Base-by-base conservation (phyloP, 257 asterid genomes). In the Schizonepeta tenuifolia region DNA sequence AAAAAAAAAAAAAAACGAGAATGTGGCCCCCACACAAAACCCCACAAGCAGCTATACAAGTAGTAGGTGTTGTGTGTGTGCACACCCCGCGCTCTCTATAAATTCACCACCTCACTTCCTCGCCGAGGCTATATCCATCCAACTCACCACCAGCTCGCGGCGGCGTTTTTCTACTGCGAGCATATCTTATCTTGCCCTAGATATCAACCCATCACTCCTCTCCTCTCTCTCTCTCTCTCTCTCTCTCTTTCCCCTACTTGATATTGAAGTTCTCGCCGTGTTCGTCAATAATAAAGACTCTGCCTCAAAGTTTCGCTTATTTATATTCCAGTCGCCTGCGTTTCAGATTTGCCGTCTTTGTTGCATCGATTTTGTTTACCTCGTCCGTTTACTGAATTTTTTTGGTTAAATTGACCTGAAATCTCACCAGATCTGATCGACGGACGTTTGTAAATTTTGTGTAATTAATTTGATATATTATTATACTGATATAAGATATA, bases 81-180 rank as follows among this genome's bases (percentile, higher is more conserved):
- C 54, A 47, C 22, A 49, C 2, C 9, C 55, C 1, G 15, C 56
- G n/a, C 38, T 14, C 69, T 84, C 88, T 90, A 90, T 90, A 90
- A 87, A 86, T 78, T 46, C 64, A 61, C 71, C 85, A 67, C 69
- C 80, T 60, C 68, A 69, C 70, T 41, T 0, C 80, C 78, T 80
- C 77, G 74, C 77, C 69, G 46, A 77, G 50, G 67, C 72, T 46
- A 26, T 67, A 64, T 59, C 53, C 72, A 58, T 49, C 58, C 82
- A 76, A 50, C 78, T 41, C 78, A 67, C 74, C 51, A 69, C 75
- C 73, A 60, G 63, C 72, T 81, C 75, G 69, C 82, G 80, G 79
- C 80, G 83, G 78, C 83, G 83, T 62, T 78, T 57, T 20, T 71
- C 51, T 10, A 21, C 77, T 46, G 50, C 78, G 71, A 65, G 47